Evolutionary conservation across 1,139 yeast species (phyloP), one percentile per base, ranked within the genome.

Genomic region (Suhomyces bribrorum): DNA sequence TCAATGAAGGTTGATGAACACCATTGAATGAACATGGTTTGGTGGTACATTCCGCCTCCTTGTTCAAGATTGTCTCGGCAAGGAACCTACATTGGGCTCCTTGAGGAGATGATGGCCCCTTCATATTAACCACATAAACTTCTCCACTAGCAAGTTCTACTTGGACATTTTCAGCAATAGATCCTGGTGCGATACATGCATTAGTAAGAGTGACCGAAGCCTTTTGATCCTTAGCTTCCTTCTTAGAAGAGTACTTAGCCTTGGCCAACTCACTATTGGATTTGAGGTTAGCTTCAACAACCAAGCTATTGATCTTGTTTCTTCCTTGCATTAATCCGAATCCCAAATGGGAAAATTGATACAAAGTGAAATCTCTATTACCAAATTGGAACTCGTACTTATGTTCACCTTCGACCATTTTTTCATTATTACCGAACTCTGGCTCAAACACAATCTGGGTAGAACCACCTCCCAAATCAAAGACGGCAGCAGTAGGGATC

Each of bases 361-460:
- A 92, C 47, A 92, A 77, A n/a, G 76, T 71, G 60, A 86, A 92
- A 31, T 83, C 77, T 47, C 87, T 75, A 39, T 83, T 84, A 41
- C 96, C 97, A 61, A 90, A 92, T 14, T 75, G 64, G 50, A 90
- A 75, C 46, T 78, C 77, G 60, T 84, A 89, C 61, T 86, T 86
- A 66, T 88, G 96, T 56, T 90, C 97, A 41, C 96, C 97, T 15
- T 83, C 90, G 32, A 76, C 67, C 85, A 89, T 78, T 48, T 69
- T 61, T 49, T 78, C 81, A 45, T 79, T 76, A 35, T 69, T 64
- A 34, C 64, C 59, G 56, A 81, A 82, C 11, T 77, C 75, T 8
- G 99, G 99, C 69, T 92, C 97, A 62, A 92, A 92, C 5, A 92
- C 98, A 66, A 92, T 89, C 66, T 92, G 99, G 9, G 98, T 92